Percentiles rank a stretch among this genome's conserved stretches.
Conservation (phyloP, 2,329 filamentous ascomycete genomes). For the Trichophyton benhamiae region DNA sequence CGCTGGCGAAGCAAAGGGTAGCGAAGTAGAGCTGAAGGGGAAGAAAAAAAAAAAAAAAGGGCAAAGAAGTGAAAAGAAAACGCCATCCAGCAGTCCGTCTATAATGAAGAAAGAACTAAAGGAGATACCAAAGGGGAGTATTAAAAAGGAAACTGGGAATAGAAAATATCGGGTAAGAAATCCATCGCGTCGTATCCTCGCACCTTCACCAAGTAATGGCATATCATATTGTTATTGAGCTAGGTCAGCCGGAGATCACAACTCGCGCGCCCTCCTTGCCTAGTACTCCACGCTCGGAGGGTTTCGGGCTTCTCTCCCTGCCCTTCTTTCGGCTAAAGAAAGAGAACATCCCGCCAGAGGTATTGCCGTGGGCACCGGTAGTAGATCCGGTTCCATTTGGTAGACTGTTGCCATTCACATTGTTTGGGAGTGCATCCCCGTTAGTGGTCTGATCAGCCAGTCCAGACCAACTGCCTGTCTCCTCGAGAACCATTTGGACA, state of each 20-base stretch:
- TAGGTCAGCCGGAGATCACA: constrained; percentile 45
- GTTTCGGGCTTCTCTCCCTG: constrained; percentile 81
- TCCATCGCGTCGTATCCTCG: neutral
- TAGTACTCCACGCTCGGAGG: constrained; percentile 80
- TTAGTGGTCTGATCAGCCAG: constrained; percentile 74
- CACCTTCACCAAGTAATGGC: neutral
- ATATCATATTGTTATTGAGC: neutral
- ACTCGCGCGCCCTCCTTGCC: constrained; percentile 89
- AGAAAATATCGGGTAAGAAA: neutral
- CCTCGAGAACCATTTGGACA: constrained; percentile 81
- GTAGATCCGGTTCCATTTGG: constrained; percentile 10
- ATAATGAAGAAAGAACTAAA: neutral
- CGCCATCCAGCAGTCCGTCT: neutral
- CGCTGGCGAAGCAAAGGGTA: neutral
- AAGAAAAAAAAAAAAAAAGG: neutral
- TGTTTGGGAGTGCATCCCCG: constrained; percentile 48
- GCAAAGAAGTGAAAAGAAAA: neutral
- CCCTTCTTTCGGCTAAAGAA: constrained; percentile 85
- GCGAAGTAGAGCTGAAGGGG: neutral
- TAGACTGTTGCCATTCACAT: neutral
- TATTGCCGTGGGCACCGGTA: constrained; percentile 40
- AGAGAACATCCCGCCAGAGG: constrained; percentile 67
- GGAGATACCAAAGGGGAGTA: neutral
- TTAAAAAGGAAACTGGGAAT: neutral
- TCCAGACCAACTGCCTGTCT: constrained; percentile 80